phyloP scores from a whole-genome alignment of 2,329 filamentous ascomycete species.

The Phoma sp. region DNA sequence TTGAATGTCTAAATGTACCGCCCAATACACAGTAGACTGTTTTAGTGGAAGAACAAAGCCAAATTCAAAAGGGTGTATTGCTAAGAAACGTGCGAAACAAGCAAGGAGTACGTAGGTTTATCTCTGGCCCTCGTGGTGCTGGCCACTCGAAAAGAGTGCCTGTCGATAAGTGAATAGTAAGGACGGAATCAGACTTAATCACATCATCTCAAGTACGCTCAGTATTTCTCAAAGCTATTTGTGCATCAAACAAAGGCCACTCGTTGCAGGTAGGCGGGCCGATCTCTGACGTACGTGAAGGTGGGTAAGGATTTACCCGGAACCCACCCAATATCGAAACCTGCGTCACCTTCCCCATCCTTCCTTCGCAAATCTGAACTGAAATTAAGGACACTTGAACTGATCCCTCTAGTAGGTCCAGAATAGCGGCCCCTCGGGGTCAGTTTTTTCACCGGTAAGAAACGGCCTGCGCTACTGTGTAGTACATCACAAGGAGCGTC shows the following conservation, averaged over 20 bases:
- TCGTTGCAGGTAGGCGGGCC: not conserved
- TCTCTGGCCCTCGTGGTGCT: not conserved
- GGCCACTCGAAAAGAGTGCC: too few species aligned
- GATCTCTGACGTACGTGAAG: not conserved
- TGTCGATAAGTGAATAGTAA: too few species aligned
- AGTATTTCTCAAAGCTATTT: not conserved
- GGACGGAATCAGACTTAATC: too few species aligned
- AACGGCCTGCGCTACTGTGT: not conserved
- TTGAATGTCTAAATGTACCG: too few species aligned
- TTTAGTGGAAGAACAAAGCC: too few species aligned
- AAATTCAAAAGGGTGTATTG: too few species aligned
- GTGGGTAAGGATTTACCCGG: not conserved
- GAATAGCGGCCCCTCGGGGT: not conserved
- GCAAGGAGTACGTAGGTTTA: not conserved
- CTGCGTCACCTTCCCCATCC: not conserved
- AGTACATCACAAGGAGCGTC: not conserved
- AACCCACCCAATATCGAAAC: not conserved
- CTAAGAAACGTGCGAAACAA: not conserved
- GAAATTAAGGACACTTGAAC: not conserved
- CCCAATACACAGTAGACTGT: too few species aligned
- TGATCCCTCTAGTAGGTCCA: not conserved
- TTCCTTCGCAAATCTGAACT: not conserved
- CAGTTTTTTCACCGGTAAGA: not conserved
- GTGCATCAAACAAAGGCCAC: not conserved
- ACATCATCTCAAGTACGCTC: not conserved